phyloP scores from a whole-genome alignment of 2,329 filamentous ascomycete species.

The Phoma sp. region DNA sequence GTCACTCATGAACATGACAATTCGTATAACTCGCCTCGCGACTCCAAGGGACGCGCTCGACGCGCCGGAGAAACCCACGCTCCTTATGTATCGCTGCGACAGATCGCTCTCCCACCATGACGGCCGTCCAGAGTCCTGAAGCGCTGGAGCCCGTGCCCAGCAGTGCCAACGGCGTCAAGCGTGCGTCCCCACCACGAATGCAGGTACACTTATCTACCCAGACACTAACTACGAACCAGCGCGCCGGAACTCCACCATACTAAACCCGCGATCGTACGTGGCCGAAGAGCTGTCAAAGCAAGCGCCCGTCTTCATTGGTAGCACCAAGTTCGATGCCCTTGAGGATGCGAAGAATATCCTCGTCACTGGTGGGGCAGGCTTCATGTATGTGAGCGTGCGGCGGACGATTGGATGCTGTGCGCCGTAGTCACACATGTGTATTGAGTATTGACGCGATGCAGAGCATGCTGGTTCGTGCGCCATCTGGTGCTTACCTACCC shows the following conservation, averaged over 20 bases:
- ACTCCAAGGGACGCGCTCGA: not conserved
- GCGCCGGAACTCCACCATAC: constrained; percentile 45
- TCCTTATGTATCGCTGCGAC: constrained; percentile 4
- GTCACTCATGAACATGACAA: not conserved
- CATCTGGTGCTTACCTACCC: constrained; percentile 78
- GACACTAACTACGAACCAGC: constrained; percentile 27
- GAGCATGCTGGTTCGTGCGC: constrained; percentile 82
- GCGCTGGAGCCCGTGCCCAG: constrained; percentile 12
- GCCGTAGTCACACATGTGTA: constrained; percentile 7
- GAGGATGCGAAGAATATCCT: constrained; percentile 78
- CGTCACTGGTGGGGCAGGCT: constrained; percentile 82
- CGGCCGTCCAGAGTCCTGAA: constrained; percentile 34
- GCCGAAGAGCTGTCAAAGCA: constrained; percentile 73
- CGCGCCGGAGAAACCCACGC: not conserved
- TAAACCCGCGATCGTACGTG: constrained; percentile 51
- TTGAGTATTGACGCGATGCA: constrained; percentile 46
- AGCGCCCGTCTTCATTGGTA: constrained; percentile 72
- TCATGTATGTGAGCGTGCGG: constrained; percentile 67
- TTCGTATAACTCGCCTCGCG: not conserved
- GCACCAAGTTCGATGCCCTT: constrained; percentile 72
- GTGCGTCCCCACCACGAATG: constrained; percentile 25
- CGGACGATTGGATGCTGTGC: constrained; percentile 3
- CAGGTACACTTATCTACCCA: constrained; percentile 1
- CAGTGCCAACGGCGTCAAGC: constrained; percentile 32
- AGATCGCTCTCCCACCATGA: constrained; percentile 26